These are phyloP conservation scores for Pichia nanzhaoensis DNA, from an alignment of 805 yeast genomes.

Conservation along the genomic window DNA sequence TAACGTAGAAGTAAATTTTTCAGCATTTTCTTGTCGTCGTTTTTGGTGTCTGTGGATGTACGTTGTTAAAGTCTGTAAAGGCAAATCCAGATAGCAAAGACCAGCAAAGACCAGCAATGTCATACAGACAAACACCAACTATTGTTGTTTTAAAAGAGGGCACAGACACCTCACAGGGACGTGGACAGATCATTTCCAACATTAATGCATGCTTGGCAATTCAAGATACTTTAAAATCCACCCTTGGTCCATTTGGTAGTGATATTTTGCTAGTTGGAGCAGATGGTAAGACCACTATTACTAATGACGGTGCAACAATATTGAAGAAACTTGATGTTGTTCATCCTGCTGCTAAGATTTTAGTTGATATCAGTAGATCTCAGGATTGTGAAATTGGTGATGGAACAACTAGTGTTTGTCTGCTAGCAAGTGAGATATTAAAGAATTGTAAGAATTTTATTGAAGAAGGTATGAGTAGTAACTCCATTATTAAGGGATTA, in stretches of 20 bases:
- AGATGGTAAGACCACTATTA: constrained; percentile 84
- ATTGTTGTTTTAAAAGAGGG: constrained; percentile 97
- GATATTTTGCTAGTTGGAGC: constrained; percentile 81
- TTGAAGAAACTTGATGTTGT: constrained; percentile 87
- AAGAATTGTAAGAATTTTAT: constrained; percentile 86
- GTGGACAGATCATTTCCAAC: constrained; percentile 90
- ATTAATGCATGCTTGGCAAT: constrained; percentile 96
- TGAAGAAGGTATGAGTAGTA: constrained; percentile 94
- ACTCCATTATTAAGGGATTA: constrained; percentile 80
- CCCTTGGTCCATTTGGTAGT: constrained; percentile 95
- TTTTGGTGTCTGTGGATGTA: neutral
- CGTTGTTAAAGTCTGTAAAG: too few relatives aligned
- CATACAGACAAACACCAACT: constrained; percentile 94
- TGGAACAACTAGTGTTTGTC: constrained; percentile 95
- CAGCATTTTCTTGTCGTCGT: neutral
- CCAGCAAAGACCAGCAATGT: constrained; percentile 42
- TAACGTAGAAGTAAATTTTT: neutral
- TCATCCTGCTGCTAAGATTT: constrained; percentile 96
- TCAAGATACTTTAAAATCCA: constrained; percentile 90
- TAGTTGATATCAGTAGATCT: constrained; percentile 90
- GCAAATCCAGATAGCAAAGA: too few relatives aligned
- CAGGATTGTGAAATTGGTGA: constrained; percentile 99
- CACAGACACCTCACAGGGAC: constrained; percentile 94
- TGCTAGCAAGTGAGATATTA: constrained; percentile 88
- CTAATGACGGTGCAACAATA: constrained; percentile 98